Conservation (phyloP, 2,329 filamentous ascomycete genomes). For the Dissoconium aciculare region DNA sequence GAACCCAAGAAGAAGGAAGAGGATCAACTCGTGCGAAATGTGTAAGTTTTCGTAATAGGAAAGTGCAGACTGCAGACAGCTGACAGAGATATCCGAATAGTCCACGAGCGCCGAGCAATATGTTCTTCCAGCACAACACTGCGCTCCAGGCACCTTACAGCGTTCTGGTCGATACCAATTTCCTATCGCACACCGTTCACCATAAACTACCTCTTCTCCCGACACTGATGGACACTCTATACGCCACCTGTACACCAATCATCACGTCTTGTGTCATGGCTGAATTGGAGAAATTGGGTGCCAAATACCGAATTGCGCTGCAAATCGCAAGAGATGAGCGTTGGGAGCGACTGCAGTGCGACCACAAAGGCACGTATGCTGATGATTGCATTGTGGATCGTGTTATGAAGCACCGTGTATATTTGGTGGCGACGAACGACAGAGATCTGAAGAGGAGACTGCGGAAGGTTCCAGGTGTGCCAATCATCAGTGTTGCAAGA, state of each 20-base stretch:
- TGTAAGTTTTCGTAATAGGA: constrained; percentile 32
- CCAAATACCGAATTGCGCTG: constrained; percentile 74
- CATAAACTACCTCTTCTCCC: constrained; percentile 78
- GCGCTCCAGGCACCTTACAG: constrained; percentile 71
- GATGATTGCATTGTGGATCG: constrained; percentile 56
- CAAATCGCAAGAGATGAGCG: constrained; percentile 78
- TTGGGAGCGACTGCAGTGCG: constrained; percentile 73
- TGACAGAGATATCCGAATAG: constrained; percentile 7
- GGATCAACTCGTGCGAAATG: constrained; percentile 56
- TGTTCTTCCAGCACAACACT: constrained; percentile 84
- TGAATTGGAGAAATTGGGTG: constrained; percentile 77
- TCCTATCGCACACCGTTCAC: constrained; percentile 78
- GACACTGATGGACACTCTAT: constrained; percentile 85
- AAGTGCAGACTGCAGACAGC: not conserved
- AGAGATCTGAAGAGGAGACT: constrained; percentile 68
- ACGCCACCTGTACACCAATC: constrained; percentile 77
- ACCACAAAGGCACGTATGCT: constrained; percentile 77
- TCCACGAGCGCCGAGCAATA: constrained; percentile 31
- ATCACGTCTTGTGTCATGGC: constrained; percentile 74
- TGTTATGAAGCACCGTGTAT: constrained; percentile 33
- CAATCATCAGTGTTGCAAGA: constrained; percentile 65
- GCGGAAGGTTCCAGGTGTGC: constrained; percentile 65
- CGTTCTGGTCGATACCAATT: constrained; percentile 77
- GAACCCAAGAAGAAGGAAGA: constrained; percentile 42
- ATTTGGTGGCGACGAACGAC: constrained; percentile 45